Conservation (phyloP, 2,329 filamentous ascomycete species). For the Triangularia verruculosa region DNA sequence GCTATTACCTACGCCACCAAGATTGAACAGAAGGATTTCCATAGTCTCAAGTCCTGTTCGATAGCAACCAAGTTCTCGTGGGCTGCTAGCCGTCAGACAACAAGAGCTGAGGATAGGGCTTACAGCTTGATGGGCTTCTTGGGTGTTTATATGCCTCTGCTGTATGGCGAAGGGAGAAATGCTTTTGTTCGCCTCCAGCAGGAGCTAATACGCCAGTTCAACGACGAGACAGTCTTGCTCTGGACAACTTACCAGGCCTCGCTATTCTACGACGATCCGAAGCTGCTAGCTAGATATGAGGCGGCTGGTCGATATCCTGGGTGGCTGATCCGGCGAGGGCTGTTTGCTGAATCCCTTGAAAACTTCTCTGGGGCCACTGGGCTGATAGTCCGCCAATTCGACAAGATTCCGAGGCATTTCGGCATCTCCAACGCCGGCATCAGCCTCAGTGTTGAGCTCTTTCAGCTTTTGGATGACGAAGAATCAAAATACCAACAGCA, state of each 20-base stretch:
- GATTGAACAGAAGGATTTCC: neutral
- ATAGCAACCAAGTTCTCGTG: neutral
- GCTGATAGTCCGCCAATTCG: neutral
- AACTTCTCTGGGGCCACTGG: neutral
- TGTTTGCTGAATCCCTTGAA: neutral
- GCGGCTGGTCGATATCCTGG: neutral
- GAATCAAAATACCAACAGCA: neutral
- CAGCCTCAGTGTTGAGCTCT: neutral
- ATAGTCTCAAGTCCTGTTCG: neutral
- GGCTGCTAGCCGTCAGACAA: neutral
- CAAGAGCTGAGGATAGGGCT: neutral
- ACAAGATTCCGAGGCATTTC: neutral
- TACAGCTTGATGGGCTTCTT: conserved; percentile 3
- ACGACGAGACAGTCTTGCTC: neutral
- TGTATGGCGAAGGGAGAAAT: conserved; percentile 1
- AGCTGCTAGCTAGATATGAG: neutral
- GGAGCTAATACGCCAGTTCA: neutral
- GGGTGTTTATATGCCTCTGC: neutral
- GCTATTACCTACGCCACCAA: neutral
- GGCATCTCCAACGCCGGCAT: neutral
- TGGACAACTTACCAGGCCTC: neutral
- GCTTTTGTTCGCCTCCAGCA: neutral
- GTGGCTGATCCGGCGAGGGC: neutral
- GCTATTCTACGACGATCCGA: neutral
- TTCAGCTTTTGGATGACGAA: neutral